Base-by-base conservation (phyloP, 495 filamentous ascomycete species). In the Polyplosphaeria fusca region DNA sequence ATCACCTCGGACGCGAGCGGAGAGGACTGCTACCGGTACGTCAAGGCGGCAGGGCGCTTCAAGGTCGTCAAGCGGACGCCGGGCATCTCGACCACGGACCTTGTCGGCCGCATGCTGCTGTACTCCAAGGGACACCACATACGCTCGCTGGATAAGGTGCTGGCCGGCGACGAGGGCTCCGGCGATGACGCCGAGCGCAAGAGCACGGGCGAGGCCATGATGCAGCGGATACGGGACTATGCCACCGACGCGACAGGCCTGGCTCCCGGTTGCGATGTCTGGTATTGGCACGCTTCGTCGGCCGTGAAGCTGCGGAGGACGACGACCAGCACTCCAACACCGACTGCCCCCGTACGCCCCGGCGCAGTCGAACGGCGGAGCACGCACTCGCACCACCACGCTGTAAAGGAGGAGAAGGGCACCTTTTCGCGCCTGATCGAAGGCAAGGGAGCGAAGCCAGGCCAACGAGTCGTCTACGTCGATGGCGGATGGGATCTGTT, bases 401-500 rank as follows among this genome's bases (percentile, higher is more conserved):
- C 61, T 1, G 61, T 60, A 1, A 60, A 60, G 47, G 61, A 65
- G 23, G 61, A 65, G 25, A 65, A 65, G 57, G 69, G 65, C 28
- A 58, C 27, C 30, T 95, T 88, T 67, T 73, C 74, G 48, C 73
- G 71, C 27, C 52, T 95, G 28, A 82, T 94, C 11, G 67, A 75
- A 20, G 93, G 93, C 1, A 75, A 78, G 26, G 71, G 73, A 0
- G 86, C 86, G 0, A 79, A 77, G 55, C 82, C 83, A 0, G 91
- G 88, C 0, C 92, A 97, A 71, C 77, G 87, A 3, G 77, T 97
- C 19, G 85, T 96, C 23, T 97, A 97, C 70, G 90, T 97, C 38
- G 93, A 96, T 60, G 93, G 93, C 7, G 92, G 91, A 0, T 99
- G 96, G 65, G 93, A 99, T 67, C 82, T 99, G 16, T 99, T 99